Evolutionary conservation across 805 yeast genomes (phyloP), one percentile per base, ranked within the genome.

Genomic region (Nakazawaea siamensis): DNA sequence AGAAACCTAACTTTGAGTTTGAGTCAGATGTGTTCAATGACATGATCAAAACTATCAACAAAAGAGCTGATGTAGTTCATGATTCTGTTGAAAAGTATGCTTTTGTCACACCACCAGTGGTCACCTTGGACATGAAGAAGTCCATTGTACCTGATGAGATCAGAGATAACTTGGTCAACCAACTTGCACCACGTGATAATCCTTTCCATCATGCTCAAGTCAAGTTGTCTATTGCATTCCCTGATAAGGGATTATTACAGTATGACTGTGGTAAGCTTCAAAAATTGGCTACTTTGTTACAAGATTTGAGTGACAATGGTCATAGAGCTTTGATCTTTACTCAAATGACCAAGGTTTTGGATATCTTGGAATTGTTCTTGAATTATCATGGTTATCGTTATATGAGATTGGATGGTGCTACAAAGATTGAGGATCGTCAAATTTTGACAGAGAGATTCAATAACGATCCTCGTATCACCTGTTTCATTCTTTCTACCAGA

Each of bases 261-360:
- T 92, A 82, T 54, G 99, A 92, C 55, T 92, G 98, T 64, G 99
- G 99, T 40, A 92, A 92, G 56, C 64, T 92, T 24, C 99, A 92
- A 53, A 81, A 79, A 47, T 59, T 92, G 33, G 90, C 97, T 0
- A 56, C 62, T 3, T 60, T 92, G 30, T 58, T 92, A 36, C 84
- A 80, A 39, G 80, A 85, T 18, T 64, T 94, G 43, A 80, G 82
- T 34, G 79, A 81, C 24, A 76, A 76, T 29, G 97, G 97, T 0
- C 99, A 92, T 53, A 68, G 98, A 42, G 97, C 94, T 0, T 68
- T 92, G 42, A 90, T 92, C 39, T 92, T 92, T 62, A 92, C 99
- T 0, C 99, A 92, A 52, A 92, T 92, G 99, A 90, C 98, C 2
- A 84, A 84, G 51, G 97, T 92, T 7, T 66, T 92, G 55, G 98